Conservation (phyloP, 176 grass and related monocot genomes). For the Triticum monococcum region DNA sequence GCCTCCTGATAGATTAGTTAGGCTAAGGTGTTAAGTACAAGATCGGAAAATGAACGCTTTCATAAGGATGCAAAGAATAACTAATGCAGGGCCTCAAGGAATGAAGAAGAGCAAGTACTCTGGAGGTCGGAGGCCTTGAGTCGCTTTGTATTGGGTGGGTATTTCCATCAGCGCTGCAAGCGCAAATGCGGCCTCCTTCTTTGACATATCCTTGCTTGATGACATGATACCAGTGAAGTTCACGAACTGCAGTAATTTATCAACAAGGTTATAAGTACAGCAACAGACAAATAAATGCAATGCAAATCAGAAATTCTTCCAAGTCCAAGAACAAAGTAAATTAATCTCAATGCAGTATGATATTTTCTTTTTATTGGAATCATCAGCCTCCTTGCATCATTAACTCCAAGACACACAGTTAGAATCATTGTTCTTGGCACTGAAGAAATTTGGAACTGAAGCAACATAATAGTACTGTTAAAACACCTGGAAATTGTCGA, state of each 20-base stretch:
- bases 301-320: neutral
- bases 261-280: slow-evolving; percentile 9
- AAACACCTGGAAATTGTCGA: slow-evolving; percentile 98
- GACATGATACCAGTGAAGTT: slow-evolving; percentile 94
- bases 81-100: neutral
- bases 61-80: neutral
- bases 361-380: neutral
- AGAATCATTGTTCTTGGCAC: slow-evolving; percentile 7
- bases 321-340: neutral
- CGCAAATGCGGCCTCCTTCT: slow-evolving; percentile 88
- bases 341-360: neutral
- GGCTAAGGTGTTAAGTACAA: neutral
- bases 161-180: slow-evolving; percentile 99
- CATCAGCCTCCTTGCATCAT: neutral
- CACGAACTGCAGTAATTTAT: slow-evolving; percentile 63
- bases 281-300: neutral
- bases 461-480: neutral
- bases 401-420: neutral
- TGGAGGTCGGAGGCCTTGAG: slow-evolving; percentile 56
- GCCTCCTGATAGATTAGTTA: slow-evolving; percentile 37
- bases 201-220: slow-evolving; percentile 61
- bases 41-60: neutral
- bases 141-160: slow-evolving; percentile 86
- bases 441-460: neutral
- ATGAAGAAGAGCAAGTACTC: slow-evolving; percentile 49